phyloP scores from a whole-genome alignment of 352 stramenopile species.

The Chrysophaeum taylorii region DNA sequence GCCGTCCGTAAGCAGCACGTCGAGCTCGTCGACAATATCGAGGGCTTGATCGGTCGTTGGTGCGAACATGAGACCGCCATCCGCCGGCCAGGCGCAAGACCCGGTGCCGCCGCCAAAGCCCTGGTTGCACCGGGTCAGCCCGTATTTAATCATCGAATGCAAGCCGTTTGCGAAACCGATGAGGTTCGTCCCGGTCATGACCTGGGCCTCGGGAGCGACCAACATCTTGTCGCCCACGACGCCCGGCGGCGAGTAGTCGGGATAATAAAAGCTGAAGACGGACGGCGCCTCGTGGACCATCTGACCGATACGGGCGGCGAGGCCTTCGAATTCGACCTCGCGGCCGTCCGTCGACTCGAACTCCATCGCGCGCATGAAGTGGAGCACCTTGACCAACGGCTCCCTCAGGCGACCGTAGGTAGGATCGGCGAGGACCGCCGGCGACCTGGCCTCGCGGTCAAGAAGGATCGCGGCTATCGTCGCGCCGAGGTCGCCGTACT shows the following conservation, averaged over 20 bases:
- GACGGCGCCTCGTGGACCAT: constrained; percentile 35
- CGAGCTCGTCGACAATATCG: constrained; percentile 42
- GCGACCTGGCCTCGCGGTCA: constrained; percentile 35
- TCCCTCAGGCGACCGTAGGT: constrained; percentile 36
- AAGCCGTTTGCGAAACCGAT: constrained; percentile 46
- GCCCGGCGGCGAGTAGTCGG: constrained; percentile 35
- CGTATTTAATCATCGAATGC: constrained; percentile 28
- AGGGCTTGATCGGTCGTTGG: too few relatives aligned
- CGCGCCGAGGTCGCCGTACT: constrained; percentile 45
- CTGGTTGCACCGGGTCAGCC: constrained; percentile 32
- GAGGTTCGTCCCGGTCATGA: constrained; percentile 39
- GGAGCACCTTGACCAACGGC: constrained; percentile 36
- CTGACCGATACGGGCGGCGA: constrained; percentile 42
- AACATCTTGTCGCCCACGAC: constrained; percentile 27
- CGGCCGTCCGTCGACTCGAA: constrained; percentile 29
- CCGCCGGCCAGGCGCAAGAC: too few relatives aligned
- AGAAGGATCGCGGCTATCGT: constrained; percentile 40
- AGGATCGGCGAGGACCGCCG: constrained; percentile 36
- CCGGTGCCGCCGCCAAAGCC: constrained; percentile 14
- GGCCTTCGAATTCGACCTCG: constrained; percentile 12
- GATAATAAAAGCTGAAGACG: constrained; percentile 50
- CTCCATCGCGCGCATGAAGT: constrained; percentile 34
- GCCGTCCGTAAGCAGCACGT: constrained; percentile 39
- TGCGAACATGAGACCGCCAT: too few relatives aligned
- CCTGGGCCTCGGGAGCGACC: constrained; percentile 37